phyloP scores from a whole-genome alignment of 1,284 basidiomycete species.

The Ceratobasidium sp. region DNA sequence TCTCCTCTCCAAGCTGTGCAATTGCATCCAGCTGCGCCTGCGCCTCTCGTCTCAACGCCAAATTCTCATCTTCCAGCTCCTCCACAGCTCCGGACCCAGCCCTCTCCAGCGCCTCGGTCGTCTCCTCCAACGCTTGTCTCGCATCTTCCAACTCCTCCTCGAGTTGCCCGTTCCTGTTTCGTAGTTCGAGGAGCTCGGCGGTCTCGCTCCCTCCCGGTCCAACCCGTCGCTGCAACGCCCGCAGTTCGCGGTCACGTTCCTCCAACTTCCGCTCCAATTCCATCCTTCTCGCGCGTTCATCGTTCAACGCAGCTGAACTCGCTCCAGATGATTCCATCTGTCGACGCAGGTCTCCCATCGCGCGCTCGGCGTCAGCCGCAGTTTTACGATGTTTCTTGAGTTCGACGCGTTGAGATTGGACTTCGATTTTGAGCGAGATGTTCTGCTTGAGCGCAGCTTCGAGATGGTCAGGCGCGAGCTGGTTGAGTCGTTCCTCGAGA shows the following conservation, averaged over 20 bases:
- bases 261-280: slow-evolving; percentile 68
- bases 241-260: slow-evolving; percentile 75
- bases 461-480: slow-evolving; percentile 91
- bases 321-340: slow-evolving; percentile 75
- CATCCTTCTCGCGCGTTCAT: slow-evolving; percentile 71
- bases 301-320: slow-evolving; percentile 67
- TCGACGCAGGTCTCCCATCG: slow-evolving; percentile 28
- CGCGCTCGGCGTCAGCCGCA: slow-evolving; percentile 81
- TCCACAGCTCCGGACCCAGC: slow-evolving; percentile 59
- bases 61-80: slow-evolving; percentile 75
- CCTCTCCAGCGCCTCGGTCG: slow-evolving; percentile 75
- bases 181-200: slow-evolving; percentile 17
- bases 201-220: slow-evolving; percentile 47
- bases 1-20: slow-evolving; percentile 71
- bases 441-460: slow-evolving; percentile 94
- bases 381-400: slow-evolving; percentile 93
- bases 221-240: slow-evolving; percentile 68
- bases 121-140: slow-evolving; percentile 77
- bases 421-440: slow-evolving; percentile 93
- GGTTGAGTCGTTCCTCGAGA: slow-evolving; percentile 88
- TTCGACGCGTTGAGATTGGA: slow-evolving; percentile 91
- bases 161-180: slow-evolving; percentile 51
- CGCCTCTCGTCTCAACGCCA: slow-evolving; percentile 73
- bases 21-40: slow-evolving; percentile 66
- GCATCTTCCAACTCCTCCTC: slow-evolving; percentile 77